Conservation (phyloP, 2,329 filamentous ascomycete species). For the Volutella citrinella region DNA sequence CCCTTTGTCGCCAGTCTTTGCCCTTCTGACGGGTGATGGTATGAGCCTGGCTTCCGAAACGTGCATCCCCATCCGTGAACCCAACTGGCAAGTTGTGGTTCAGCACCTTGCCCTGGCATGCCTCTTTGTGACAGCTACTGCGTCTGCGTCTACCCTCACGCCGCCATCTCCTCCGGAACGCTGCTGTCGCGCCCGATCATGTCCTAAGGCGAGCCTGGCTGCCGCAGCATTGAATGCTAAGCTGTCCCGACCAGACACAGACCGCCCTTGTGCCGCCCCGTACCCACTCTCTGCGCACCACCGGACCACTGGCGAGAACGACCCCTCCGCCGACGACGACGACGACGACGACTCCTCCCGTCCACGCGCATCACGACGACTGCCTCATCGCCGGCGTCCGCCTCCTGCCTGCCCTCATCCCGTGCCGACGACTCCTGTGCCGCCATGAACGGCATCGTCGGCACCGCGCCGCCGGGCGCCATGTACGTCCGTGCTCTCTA, state of each 20-base stretch:
- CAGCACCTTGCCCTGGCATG: too few species aligned
- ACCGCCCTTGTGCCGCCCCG: conserved; percentile 29
- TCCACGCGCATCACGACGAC: conserved; percentile 25
- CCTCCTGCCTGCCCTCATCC: conserved; percentile 19
- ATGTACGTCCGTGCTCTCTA: conserved; percentile 96
- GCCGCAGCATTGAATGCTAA: conserved; percentile 30
- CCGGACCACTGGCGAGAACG: conserved; percentile 10
- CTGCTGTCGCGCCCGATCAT: conserved; percentile 31
- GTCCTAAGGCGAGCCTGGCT: conserved; percentile 32
- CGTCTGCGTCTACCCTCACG: too few species aligned
- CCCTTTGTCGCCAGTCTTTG: too few species aligned
- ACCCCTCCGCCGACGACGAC: conserved; percentile 28
- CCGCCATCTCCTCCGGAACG: conserved; percentile 28
- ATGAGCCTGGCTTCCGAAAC: too few species aligned
- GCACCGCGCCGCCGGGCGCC: conserved; percentile 59
- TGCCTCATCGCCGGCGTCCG: conserved; percentile 23
- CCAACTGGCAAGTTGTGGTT: too few species aligned
- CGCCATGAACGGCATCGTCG: conserved; percentile 60
- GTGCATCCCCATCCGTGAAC: too few species aligned
- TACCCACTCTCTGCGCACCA: conserved; percentile 30
- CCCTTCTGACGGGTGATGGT: too few species aligned
- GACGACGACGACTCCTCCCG: too few species aligned
- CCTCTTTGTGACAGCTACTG: too few species aligned
- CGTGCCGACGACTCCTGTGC: conserved; percentile 25
- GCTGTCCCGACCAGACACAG: too few species aligned